Percentiles rank a stretch among this genome's conserved stretches.
Evolutionary conservation across 1,284 basidiomycete genomes (phyloP).

Genomic region (Testicularia cyperi): DNA sequence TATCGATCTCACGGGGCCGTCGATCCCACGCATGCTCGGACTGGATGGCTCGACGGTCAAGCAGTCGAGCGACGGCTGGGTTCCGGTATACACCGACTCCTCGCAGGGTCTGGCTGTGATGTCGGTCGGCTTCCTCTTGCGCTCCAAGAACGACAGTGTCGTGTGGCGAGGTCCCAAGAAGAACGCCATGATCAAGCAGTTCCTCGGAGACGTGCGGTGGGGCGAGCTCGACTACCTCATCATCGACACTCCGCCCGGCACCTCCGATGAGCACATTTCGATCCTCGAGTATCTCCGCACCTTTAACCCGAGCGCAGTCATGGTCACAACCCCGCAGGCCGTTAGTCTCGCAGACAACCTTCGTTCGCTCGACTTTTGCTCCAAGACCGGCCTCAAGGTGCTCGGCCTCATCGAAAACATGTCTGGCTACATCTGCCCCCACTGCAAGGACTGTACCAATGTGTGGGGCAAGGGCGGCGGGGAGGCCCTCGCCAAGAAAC

Average conservation of each 20-base stretch:
- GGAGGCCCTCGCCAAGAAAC: conserved; percentile 69
- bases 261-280: conserved; percentile 96
- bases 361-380: conserved; percentile 93
- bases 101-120: conserved; percentile 77
- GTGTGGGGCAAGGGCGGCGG: conserved; percentile 94
- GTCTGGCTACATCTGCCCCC: conserved; percentile 95
- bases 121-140: conserved; percentile 93
- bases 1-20: conserved; percentile 93
- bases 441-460: conserved; percentile 80
- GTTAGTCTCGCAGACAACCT: conserved; percentile 92
- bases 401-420: conserved; percentile 96
- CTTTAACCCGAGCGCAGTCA: conserved; percentile 71
- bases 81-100: conserved; percentile 75
- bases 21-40: conserved; percentile 94
- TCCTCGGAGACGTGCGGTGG: conserved; percentile 93
- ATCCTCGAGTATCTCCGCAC: conserved; percentile 83
- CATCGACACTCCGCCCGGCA: conserved; percentile 93
- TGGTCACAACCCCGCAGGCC: conserved; percentile 97
- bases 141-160: conserved; percentile 85
- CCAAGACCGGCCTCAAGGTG: conserved; percentile 81
- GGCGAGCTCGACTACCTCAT: conserved; percentile 93
- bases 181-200: conserved; percentile 99
- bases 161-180: conserved; percentile 99
- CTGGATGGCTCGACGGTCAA: conserved; percentile 73
- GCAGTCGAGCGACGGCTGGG: conserved; percentile 94